Base-by-base conservation (phyloP, 108 stramenopile genomes). In the Parietichytrium sp. region DNA sequence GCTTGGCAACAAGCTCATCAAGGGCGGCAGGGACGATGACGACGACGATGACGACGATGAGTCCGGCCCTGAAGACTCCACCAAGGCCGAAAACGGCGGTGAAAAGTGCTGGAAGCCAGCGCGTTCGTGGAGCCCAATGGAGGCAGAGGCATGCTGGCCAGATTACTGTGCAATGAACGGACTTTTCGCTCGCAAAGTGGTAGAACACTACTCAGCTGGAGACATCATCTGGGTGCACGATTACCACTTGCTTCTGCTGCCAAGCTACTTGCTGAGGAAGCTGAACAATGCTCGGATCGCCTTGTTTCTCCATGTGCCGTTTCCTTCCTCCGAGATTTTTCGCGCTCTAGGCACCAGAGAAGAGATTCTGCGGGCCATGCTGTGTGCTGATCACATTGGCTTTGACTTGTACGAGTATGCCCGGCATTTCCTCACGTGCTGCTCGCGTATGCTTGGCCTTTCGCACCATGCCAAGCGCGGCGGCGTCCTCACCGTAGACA, bases 401-500 rank as follows among this genome's bases (percentile, higher is more conserved):
- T 92, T 92, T 79, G 90, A 92, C 83, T 84, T 92, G 16, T 92
- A 50, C 80, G 91, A 92, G 86, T 92, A 92, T 83, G 87, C 90
- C 0, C 84, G 91, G 25, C 91, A 92, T 81, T 92, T 92, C 86
- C 49, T 91, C 25, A 90, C 91, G n/a, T 82, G 78, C 80, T 89
- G 88, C 82, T 55, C 78, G 51, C 80, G 91, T 25, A 51, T 92
- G 29, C 83, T 92, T 49, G 90, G 90, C 81, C 87, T 96, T 54
- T 94, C 93, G 10, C 91, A 95, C 88, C 86, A 93, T 6, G 87
- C 88, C 26, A 93, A 94, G 12, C 92, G 91, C 6, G 91, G 93
- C 80, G 94, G 61, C 20, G 61, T 72, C 53, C 80, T 94, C 27
- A 92, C 91, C 25, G 92, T 98, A 36, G 93, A 95, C 79, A 94